A percentile compares a stretch with the other conserved stretches of the same genome.
phyloP scores from a whole-genome alignment of 2,329 filamentous ascomycete genomes.

The Claviceps citrina region DNA sequence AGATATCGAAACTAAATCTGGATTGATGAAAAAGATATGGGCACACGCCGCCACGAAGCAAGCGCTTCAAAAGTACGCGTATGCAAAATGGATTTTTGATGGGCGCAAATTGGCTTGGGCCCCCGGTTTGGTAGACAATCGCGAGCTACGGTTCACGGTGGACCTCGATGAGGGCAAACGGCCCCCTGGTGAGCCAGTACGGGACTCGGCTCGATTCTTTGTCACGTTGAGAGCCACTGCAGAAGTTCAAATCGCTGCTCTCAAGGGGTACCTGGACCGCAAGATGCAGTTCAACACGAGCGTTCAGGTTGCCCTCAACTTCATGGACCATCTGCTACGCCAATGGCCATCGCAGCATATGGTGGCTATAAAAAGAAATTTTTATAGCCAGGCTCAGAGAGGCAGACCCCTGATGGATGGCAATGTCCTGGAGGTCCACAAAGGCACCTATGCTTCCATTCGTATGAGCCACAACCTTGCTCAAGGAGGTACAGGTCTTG shows the following conservation, averaged over 20 bases:
- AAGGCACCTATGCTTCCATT: slow-evolving; percentile 79
- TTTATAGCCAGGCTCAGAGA: slow-evolving; percentile 47
- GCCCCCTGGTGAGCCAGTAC: slow-evolving; percentile 18
- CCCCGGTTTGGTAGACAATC: slow-evolving; percentile 24
- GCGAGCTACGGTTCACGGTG: slow-evolving; percentile 42
- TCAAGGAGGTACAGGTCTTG: slow-evolving; percentile 45
- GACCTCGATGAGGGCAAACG: slow-evolving; percentile 57
- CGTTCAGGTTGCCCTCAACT: slow-evolving; percentile 71
- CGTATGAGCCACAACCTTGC: slow-evolving; percentile 45
- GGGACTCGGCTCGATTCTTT: slow-evolving; percentile 34
- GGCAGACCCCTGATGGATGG: slow-evolving; percentile 39
- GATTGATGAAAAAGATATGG: slow-evolving; percentile 65
- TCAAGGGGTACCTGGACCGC: slow-evolving; percentile 51
- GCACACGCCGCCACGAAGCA: slow-evolving; percentile 43
- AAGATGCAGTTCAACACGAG: slow-evolving; percentile 44
- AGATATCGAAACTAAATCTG: slow-evolving; percentile 43
- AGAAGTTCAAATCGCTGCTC: slow-evolving; percentile 49
- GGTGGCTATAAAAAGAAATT: slow-evolving; percentile 63
- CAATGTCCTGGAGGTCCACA: slow-evolving; percentile 57
- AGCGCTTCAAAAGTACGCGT: slow-evolving; percentile 31
- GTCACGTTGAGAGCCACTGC: slow-evolving; percentile 50
- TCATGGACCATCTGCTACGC: slow-evolving; percentile 78
- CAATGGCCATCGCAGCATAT: slow-evolving; percentile 57
- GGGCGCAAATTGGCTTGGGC: slow-evolving; percentile 75
- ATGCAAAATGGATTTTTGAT: slow-evolving; percentile 54